A percentile compares a stretch with the other conserved stretches of the same genome.
These are phyloP conservation scores for Breynia disticha DNA, from an alignment of 441 rosid genomes.

Conservation along the genomic window DNA sequence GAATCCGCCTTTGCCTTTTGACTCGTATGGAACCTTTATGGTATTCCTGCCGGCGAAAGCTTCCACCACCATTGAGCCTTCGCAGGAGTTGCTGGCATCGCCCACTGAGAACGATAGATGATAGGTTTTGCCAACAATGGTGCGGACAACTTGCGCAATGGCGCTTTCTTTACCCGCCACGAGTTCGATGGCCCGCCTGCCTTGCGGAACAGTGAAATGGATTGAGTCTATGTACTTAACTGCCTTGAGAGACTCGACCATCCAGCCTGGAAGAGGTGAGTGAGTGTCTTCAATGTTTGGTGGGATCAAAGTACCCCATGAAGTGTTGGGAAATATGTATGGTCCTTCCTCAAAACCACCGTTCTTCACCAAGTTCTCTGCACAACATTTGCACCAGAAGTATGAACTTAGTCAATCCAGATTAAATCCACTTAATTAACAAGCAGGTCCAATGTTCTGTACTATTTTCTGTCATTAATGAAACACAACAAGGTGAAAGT, in stretches of 20 bases:
- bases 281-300: conserved; percentile 84
- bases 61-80: conserved; percentile 61
- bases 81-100: conserved; percentile 58
- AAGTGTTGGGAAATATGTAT: conserved; percentile 56
- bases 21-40: conserved; percentile 38
- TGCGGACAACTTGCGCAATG: conserved; percentile 45
- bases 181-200: conserved; percentile 57
- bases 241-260: conserved; percentile 81
- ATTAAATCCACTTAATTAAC: no score
- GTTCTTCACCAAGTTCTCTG: conserved; percentile 66
- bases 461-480: no score
- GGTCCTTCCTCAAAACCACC: conserved; percentile 84
- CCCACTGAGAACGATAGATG: conserved; percentile 52
- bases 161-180: conserved; percentile 83
- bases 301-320: conserved; percentile 72
- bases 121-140: conserved; percentile 32
- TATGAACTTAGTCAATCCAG: background rate
- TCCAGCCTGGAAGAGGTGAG: conserved; percentile 84
- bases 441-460: no score
- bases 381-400: conserved; percentile 1
- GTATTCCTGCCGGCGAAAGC: conserved; percentile 53
- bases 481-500: no score
- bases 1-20: conserved; percentile 65
- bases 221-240: conserved; percentile 66
- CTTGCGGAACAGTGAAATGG: conserved; percentile 54